Evolutionary conservation across 257 asterid species (phyloP).

Genomic region (Plectranthus barbatus): DNA sequence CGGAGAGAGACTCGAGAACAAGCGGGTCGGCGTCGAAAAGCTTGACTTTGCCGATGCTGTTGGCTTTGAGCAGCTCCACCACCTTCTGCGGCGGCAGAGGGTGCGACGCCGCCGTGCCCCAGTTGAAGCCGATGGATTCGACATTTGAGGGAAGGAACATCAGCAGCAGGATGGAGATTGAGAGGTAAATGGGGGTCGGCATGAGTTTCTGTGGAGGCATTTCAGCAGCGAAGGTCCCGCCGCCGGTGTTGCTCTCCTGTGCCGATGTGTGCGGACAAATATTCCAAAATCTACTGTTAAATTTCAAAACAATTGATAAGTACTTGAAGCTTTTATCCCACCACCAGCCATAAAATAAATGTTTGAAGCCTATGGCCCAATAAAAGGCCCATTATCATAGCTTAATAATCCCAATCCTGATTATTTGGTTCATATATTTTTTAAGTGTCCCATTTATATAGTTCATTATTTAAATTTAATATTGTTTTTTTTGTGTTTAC

Average conservation of each 20-base stretch:
- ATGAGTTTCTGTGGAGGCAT: slow-evolving; percentile 24
- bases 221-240: slow-evolving; percentile 4
- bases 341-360: no score
- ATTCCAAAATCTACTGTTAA: no score
- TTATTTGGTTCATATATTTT: no score
- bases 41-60: slow-evolving; percentile 52
- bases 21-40: slow-evolving; percentile 61
- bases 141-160: slow-evolving; percentile 11
- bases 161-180: slow-evolving; percentile 3
- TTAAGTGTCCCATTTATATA: no score
- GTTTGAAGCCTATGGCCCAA: no score
- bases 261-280: no score
- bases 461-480: no score
- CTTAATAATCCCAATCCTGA: no score
- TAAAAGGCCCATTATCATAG: no score
- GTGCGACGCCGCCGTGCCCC: slow-evolving; percentile 81
- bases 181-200: slow-evolving; percentile 2
- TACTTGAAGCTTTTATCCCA: no score
- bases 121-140: slow-evolving; percentile 60
- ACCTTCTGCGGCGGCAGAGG: slow-evolving; percentile 70
- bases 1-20: slow-evolving; percentile 54
- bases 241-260: neutral
- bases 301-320: no score
- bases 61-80: slow-evolving; percentile 67
- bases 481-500: no score